A percentile compares a stretch with the other conserved stretches of the same genome.
Evolutionary conservation across 1,139 yeast genomes (phyloP).

Genomic region (Nakaseomyces sp.): DNA sequence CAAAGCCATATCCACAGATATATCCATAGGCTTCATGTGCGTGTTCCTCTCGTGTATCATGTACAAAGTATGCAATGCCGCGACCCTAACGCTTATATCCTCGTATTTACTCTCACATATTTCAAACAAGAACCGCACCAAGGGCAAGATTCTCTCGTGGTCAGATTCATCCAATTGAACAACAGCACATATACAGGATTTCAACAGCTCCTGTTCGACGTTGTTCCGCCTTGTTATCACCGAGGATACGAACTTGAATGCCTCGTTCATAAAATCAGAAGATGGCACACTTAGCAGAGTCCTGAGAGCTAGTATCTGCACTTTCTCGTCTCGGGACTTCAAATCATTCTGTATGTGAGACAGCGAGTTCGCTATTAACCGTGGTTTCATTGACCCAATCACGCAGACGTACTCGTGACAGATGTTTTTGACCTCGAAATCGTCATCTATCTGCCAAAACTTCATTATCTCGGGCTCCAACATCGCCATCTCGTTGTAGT

Average conservation of each 20-base stretch:
- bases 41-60: conserved; percentile 49
- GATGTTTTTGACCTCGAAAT: conserved; percentile 59
- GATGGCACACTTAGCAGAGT: conserved; percentile 55
- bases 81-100: conserved; percentile 44
- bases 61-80: conserved; percentile 62
- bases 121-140: conserved; percentile 41
- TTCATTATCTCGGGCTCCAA: conserved; percentile 60
- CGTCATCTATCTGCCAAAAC: conserved; percentile 54
- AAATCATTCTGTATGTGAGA: conserved; percentile 50
- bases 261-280: conserved; percentile 43
- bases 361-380: conserved; percentile 47
- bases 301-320: conserved; percentile 51
- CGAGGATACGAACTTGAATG: conserved; percentile 32
- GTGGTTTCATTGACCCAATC: conserved; percentile 53
- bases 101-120: conserved; percentile 38
- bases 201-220: conserved; percentile 47
- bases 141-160: conserved; percentile 36
- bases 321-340: conserved; percentile 34
- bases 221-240: conserved; percentile 12
- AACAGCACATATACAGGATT: conserved; percentile 61
- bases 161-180: conserved; percentile 60
- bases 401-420: conserved; percentile 52
- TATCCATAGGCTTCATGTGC: conserved; percentile 29
- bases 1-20: conserved; percentile 18
- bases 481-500: conserved; percentile 55